These are phyloP conservation scores for Quercus mongolica DNA, from an alignment of 306 rosid genomes.

Conservation along the genomic window DNA sequence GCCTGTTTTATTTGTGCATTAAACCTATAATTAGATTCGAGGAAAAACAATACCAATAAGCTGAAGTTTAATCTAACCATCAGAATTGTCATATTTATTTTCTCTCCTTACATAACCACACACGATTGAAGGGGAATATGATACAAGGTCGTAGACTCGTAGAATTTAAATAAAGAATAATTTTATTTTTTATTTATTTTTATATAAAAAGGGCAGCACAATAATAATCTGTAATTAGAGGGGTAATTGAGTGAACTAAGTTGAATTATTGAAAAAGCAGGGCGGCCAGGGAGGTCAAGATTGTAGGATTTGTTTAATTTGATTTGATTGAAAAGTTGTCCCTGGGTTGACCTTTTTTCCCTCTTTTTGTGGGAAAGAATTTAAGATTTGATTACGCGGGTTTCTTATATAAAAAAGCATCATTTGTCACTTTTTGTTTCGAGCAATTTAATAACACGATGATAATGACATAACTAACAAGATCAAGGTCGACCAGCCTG, in stretches of 20 bases:
- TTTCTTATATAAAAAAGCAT: constrained; percentile 16
- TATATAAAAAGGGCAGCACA: background rate
- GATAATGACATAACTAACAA: constrained; percentile 1
- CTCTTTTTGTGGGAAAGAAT: constrained; percentile 25
- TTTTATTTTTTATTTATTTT: no score
- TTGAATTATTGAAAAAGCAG: constrained; percentile 38
- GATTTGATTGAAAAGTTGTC: constrained; percentile 24
- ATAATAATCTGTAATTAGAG: constrained; percentile 26
- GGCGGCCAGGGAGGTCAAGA: constrained; percentile 30
- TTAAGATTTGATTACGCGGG: constrained; percentile 20
- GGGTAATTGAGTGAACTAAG: constrained; percentile 5
- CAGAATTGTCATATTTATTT: no score
- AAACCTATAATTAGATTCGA: background rate
- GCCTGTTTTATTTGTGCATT: background rate
- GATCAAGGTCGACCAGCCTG: constrained; percentile 2
- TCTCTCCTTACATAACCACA: no score
- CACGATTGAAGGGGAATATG: no score
- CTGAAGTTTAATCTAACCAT: no score
- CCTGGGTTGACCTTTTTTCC: constrained; percentile 23
- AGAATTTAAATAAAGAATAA: no score
- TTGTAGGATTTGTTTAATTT: constrained; percentile 17
- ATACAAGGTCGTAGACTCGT: no score
- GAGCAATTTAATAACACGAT: constrained; percentile 2
- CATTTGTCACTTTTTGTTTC: background rate
- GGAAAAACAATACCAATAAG: no score